A percentile compares a stretch with the other conserved stretches of the same genome.
phyloP scores from a whole-genome alignment of 768 basidiomycete genomes.

The Pleurotus platypus region DNA sequence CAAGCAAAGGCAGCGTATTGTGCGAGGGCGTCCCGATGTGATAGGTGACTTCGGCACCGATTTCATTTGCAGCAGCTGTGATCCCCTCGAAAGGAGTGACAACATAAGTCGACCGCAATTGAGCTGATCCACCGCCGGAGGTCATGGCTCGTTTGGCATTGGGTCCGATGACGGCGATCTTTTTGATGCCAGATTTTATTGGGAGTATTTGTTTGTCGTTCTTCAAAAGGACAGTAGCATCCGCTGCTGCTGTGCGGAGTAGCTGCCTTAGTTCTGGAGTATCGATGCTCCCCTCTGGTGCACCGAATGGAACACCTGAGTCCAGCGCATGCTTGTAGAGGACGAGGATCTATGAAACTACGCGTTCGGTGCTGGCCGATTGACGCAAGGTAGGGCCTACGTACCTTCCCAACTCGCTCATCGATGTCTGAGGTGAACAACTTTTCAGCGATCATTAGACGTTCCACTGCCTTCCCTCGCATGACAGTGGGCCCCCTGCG shows the following conservation, averaged over 20 bases:
- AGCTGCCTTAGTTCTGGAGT: constrained; percentile 43
- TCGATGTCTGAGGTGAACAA: constrained; percentile 41
- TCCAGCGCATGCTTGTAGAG: constrained; percentile 42
- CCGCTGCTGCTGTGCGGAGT: constrained; percentile 49
- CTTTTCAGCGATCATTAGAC: constrained; percentile 47
- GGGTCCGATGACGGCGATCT: constrained; percentile 59
- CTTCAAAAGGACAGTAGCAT: constrained; percentile 57
- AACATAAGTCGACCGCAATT: constrained; percentile 45
- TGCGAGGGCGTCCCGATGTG: constrained; percentile 35
- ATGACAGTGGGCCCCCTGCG: constrained; percentile 11
- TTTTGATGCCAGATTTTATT: constrained; percentile 32
- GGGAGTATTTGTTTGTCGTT: constrained; percentile 47
- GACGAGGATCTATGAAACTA: constrained; percentile 36
- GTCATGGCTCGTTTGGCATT: constrained; percentile 52
- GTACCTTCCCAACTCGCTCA: constrained; percentile 48
- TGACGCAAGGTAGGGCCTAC: background rate
- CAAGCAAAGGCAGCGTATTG: constrained; percentile 48
- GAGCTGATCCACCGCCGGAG: constrained; percentile 60
- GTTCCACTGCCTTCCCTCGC: constrained; percentile 19
- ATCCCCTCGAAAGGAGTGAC: constrained; percentile 61
- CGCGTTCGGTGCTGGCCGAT: background rate
- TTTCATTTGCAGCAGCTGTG: constrained; percentile 31
- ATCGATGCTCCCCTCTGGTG: constrained; percentile 40
- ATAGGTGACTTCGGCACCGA: constrained; percentile 44
- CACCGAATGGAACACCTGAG: constrained; percentile 55